Evolutionary conservation across 2,329 filamentous ascomycete genomes (phyloP).

Genomic region (Penicillium sp.): DNA sequence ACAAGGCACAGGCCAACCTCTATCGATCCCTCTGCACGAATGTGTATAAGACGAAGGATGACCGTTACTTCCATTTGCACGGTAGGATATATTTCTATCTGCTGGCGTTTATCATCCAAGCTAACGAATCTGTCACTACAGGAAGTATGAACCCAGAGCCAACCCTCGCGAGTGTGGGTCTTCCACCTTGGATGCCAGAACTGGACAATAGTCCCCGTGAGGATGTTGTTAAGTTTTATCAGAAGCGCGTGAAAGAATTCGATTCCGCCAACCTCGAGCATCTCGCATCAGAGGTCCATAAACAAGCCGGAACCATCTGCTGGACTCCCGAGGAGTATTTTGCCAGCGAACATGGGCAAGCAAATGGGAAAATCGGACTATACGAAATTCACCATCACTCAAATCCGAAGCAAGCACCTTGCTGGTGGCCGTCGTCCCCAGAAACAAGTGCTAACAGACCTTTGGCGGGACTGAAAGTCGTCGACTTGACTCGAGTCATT

Average conservation of each 20-base stretch:
- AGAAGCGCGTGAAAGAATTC: too few relatives aligned
- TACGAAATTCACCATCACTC: too few relatives aligned
- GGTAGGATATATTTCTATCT: neutral
- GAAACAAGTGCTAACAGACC: too few relatives aligned
- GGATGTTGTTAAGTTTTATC: too few relatives aligned
- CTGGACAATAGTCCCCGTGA: neutral
- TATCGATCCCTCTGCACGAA: neutral
- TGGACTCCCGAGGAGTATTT: too few relatives aligned
- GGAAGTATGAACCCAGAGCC: neutral
- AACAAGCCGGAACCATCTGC: too few relatives aligned
- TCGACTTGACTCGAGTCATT: conserved; percentile 51
- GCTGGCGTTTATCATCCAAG: neutral
- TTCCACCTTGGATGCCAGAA: neutral
- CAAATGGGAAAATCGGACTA: too few relatives aligned
- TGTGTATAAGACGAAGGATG: neutral
- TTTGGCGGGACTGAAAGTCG: conserved; percentile 38
- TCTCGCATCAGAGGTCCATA: too few relatives aligned
- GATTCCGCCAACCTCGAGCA: too few relatives aligned
- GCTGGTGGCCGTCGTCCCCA: too few relatives aligned
- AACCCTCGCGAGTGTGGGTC: neutral
- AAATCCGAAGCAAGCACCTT: too few relatives aligned
- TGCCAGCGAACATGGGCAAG: too few relatives aligned
- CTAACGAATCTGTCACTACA: neutral
- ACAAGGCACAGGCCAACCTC: neutral
- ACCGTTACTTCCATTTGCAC: neutral